phyloP scores from a whole-genome alignment of 192 early-diverging fungal species.

The Rhizoclosmatium sp. region DNA sequence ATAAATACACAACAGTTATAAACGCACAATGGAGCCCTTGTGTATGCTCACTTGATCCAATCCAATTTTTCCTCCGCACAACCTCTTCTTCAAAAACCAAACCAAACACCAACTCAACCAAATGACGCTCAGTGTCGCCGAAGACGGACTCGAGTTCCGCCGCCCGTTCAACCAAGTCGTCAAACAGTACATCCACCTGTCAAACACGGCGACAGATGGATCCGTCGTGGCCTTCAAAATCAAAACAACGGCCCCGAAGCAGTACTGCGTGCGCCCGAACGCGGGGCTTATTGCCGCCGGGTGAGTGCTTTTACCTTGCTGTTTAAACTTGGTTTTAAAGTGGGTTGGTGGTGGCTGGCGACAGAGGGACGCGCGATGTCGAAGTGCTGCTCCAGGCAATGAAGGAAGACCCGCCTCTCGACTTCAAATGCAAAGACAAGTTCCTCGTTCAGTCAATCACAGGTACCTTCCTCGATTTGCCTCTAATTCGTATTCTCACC shows the following conservation, averaged over 20 bases:
- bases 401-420: slow-evolving; percentile 79
- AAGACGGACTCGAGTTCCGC: slow-evolving; percentile 53
- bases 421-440: slow-evolving; percentile 94
- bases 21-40: too few species aligned
- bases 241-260: slow-evolving; percentile 98
- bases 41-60: too few species aligned
- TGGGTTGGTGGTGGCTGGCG: neutral
- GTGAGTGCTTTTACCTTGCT: neutral
- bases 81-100: neutral
- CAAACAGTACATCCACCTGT: slow-evolving; percentile 47
- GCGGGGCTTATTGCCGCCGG: slow-evolving; percentile 78
- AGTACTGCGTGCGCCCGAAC: slow-evolving; percentile 96
- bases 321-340: too few species aligned
- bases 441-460: slow-evolving; percentile 91
- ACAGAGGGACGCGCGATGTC: slow-evolving; percentile 67
- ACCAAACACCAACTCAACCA: neutral
- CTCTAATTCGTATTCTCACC: too few species aligned
- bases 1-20: too few species aligned
- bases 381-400: slow-evolving; percentile 91
- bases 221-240: slow-evolving; percentile 93
- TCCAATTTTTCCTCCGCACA: neutral
- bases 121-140: slow-evolving; percentile 27
- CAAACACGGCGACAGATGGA: slow-evolving; percentile 49
- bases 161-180: slow-evolving; percentile 54
- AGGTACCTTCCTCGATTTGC: slow-evolving; percentile 43